phyloP scores from a whole-genome alignment of 768 basidiomycete genomes.

The Pleurotus salmoneostramineus region DNA sequence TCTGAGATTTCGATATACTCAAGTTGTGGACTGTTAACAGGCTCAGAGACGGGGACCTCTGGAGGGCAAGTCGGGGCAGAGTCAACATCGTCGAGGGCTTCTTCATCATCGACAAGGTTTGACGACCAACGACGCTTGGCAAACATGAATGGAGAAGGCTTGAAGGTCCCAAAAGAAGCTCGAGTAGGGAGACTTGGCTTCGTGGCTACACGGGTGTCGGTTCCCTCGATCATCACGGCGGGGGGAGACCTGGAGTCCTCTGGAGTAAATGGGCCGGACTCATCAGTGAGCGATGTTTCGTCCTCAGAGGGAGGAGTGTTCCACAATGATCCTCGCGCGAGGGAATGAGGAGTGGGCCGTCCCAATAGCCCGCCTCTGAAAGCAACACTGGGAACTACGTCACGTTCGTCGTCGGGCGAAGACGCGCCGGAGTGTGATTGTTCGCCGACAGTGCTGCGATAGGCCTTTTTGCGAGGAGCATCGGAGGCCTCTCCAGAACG shows the following conservation, averaged over 20 bases:
- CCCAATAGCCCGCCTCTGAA: conserved; percentile 3
- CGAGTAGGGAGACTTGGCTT: conserved; percentile 15
- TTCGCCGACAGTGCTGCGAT: conserved; percentile 16
- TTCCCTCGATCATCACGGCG: conserved; percentile 18
- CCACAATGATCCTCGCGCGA: conserved; percentile 5
- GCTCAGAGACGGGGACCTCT: neutral
- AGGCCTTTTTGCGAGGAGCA: conserved; percentile 7
- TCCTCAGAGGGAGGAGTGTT: conserved; percentile 14
- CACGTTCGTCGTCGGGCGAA: conserved; percentile 8
- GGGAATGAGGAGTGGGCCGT: neutral
- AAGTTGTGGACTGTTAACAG: neutral
- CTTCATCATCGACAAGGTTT: conserved; percentile 29
- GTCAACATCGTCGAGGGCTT: conserved; percentile 16
- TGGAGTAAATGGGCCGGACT: conserved; percentile 53
- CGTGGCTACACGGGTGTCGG: conserved; percentile 9
- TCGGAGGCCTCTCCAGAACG: neutral
- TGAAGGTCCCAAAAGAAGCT: conserved; percentile 40
- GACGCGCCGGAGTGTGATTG: neutral
- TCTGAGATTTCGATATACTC: neutral
- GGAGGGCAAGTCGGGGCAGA: neutral
- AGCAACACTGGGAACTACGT: neutral
- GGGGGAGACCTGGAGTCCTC: conserved; percentile 42
- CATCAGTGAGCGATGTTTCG: conserved; percentile 45
- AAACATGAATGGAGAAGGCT: conserved; percentile 62
- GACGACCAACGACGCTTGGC: conserved; percentile 61